Conservation (phyloP, 1,284 basidiomycete genomes). For the Cerioporus squamosus region DNA sequence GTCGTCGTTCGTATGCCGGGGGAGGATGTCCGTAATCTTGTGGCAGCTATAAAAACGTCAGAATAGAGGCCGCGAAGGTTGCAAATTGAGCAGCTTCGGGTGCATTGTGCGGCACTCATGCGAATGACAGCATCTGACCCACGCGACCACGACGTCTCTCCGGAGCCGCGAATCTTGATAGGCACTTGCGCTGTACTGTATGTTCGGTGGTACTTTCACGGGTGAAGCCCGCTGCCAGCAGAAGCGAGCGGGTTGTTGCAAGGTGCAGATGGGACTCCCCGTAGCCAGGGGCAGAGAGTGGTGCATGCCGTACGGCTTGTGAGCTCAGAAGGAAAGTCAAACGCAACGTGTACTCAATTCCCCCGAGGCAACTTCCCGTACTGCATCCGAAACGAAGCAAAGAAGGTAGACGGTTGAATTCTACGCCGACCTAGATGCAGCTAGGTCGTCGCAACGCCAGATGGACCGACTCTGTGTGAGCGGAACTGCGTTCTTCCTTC, state of each 20-base stretch:
- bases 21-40: too few species aligned
- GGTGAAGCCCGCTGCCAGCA: neutral
- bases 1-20: too few species aligned
- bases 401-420: neutral
- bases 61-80: too few species aligned
- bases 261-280: neutral
- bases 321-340: constrained; percentile 7
- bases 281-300: constrained; percentile 3
- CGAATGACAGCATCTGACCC: too few species aligned
- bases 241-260: neutral
- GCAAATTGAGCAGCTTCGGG: too few species aligned
- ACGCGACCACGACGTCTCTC: neutral
- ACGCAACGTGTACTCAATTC: constrained; percentile 5
- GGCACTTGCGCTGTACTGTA: neutral
- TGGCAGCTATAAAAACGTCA: too few species aligned
- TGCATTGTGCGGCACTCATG: too few species aligned
- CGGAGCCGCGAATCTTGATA: neutral
- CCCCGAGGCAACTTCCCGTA: neutral
- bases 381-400: constrained; percentile 6
- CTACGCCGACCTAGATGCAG: constrained; percentile 8
- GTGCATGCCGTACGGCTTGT: neutral
- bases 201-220: neutral
- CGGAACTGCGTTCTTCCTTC: too few species aligned
- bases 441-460: neutral
- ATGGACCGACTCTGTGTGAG: too few species aligned